phyloP scores from a whole-genome alignment of 2,329 filamentous ascomycete genomes.

The Thielaviopsis ethacetica region DNA sequence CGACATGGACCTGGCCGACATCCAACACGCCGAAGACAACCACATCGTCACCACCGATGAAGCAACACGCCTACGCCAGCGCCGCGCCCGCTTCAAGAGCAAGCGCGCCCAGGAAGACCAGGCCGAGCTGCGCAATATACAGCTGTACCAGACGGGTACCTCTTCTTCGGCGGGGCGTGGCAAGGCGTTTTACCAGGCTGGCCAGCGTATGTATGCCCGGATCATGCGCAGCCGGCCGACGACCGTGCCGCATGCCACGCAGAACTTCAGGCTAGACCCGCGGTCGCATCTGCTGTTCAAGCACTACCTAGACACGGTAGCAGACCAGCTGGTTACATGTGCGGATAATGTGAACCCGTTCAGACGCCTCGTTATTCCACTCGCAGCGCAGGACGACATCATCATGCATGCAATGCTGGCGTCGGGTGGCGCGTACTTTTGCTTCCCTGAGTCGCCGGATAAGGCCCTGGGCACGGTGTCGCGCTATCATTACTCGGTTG shows the following conservation, averaged over 20 bases:
- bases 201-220: background rate
- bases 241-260: background rate
- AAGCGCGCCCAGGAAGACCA: background rate
- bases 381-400: slow-evolving; percentile 7
- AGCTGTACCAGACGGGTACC: background rate
- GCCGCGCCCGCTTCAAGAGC: background rate
- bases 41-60: background rate
- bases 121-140: background rate
- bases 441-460: slow-evolving; percentile 4
- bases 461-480: slow-evolving; percentile 3
- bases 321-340: slow-evolving; percentile 5
- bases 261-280: slow-evolving; percentile 2
- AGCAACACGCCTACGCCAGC: background rate
- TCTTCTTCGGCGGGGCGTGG: background rate
- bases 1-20: background rate
- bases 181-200: background rate
- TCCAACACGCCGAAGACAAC: background rate
- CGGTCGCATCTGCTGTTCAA: slow-evolving; percentile 11
- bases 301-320: slow-evolving; percentile 9
- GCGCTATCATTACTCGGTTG: slow-evolving; percentile 5
- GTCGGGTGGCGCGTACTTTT: slow-evolving; percentile 9
- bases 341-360: slow-evolving; percentile 5
- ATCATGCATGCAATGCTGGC: slow-evolving; percentile 10
- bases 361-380: slow-evolving; percentile 1
- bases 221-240: background rate